Evolutionary conservation across 306 rosid genomes (phyloP), one percentile per base, ranked within the genome.

Genomic region (Vigna mungo): DNA sequence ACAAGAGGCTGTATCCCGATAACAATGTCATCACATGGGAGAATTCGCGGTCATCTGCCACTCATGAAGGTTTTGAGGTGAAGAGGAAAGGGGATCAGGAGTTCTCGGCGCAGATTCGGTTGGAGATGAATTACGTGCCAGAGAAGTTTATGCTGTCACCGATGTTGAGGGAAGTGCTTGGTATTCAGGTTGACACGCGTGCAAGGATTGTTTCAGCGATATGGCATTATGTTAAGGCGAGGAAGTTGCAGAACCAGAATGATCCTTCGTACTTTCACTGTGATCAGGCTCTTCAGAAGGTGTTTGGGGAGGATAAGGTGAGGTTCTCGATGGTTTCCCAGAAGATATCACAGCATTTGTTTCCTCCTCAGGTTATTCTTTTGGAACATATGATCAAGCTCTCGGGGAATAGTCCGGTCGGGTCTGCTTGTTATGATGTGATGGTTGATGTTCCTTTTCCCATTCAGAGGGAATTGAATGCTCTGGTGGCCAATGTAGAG

Each of bases 381-480:
- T 43, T 66, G 71, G 71, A 66, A 51, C 71, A 66, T 66, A 66
- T 11, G 71, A 43, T 66, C 71, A 43, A 5, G 36, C 71, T 66
- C 53, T 41, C 53, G 0, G 71, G 53, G 16, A 43, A 20, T 20
- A 66, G 36, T 20, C 71, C 71, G 0, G 52, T 21, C 12, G 71
- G 36, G 6, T 66, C 71, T 43, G 52, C 71, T 20, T 66, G 71
- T 43, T 66, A 66, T 66, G 71, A 66, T 66, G 71, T 66, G 10
- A 21, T 21, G 71, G 71, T 66, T 11, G 71, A 66, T 66, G 49
- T 66, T 43, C 71, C 71, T 66, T 66, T 66, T 66, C 71, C 71
- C 71, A 66, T 66, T 41, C 71, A 18, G 71, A 66, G 71, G 32
- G 71, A 66, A 5, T 41, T 66, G 71, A 20, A 15, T 41, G 36